Base-by-base conservation (phyloP, 345 rosid species). In the Limnanthes douglasii region DNA sequence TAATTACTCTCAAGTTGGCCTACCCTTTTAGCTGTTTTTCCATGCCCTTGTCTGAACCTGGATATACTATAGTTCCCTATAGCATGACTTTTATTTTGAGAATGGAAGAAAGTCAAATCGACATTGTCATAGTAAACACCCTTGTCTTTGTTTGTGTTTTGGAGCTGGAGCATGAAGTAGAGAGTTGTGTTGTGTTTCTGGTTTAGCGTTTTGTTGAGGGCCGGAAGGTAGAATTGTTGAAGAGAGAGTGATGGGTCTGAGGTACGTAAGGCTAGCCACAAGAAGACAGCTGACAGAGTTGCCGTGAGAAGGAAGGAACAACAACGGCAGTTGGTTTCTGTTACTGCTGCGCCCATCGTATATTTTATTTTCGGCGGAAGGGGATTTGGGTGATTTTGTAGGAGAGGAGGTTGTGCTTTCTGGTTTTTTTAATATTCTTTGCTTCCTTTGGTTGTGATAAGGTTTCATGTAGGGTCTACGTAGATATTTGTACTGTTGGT, bases 221-320 rank as follows among this genome's bases (percentile, higher is more conserved):
- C 66, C 6, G 95, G 78, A 31, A 88, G 39, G 62, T 67, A 67
- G 25, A 88, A 57, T 0, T 18, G 2, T 1, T 52, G 11, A 21
- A 88, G 54, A 7, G 50, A 53, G 51, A 73, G 63, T 43, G 57
- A 59, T 4, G 95, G 95, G n/a, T 58, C 53, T 16, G 69, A 34
- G 16, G 77, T 12, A 4, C 83, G 79, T 9, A 78, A 48, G 20
- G 72, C 61, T 1, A 82, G 78, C 97, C 97, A 82, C 47, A 86
- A 3, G 57, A 78, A 71, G 8, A 86, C 70, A 12, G 68, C 48
- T 11, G 93, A 57, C 9, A 86, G 37, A 22, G 88, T 88, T 17
- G 51, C 44, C 3, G 69, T 60, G 58, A 86, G 36, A 38, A 75
- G 48, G 54, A 82, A 51, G 37, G 57, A 60, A 41, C 94, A 81